Percentiles rank a stretch among this genome's conserved stretches.
Evolutionary conservation across 2,329 filamentous ascomycete species (phyloP).

Genomic region (Cercospora sp.): DNA sequence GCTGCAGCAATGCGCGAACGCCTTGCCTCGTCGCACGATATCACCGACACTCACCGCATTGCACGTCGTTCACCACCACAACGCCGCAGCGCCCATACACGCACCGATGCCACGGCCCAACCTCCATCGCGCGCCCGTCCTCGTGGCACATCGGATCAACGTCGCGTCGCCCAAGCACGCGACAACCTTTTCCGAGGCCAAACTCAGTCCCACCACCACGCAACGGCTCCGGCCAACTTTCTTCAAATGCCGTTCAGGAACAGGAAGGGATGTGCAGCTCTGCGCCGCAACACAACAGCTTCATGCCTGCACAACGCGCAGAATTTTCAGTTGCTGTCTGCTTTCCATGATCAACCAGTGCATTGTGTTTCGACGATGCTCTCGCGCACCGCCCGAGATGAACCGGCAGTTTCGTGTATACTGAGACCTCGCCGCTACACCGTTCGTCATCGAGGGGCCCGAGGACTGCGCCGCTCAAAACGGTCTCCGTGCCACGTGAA

Average conservation of each 20-base stretch:
- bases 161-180: background rate
- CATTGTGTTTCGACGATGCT: background rate
- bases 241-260: conserved; percentile 6
- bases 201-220: background rate
- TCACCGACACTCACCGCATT: background rate
- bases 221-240: conserved; percentile 8
- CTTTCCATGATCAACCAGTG: background rate
- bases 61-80: background rate
- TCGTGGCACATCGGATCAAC: background rate
- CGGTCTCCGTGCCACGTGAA: background rate
- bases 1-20: background rate
- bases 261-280: conserved; percentile 9
- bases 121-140: background rate
- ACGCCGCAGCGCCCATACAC: background rate
- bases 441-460: background rate
- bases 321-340: background rate
- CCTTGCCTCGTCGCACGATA: background rate
- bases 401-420: background rate
- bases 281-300: background rate
- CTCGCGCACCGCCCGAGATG: background rate
- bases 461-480: background rate
- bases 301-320: conserved; percentile 7
- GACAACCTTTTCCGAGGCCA: background rate
- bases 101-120: background rate
- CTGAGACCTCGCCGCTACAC: background rate